A percentile compares a stretch with the other conserved stretches of the same genome.
phyloP scores from a whole-genome alignment of 345 rosid species.

The Microcos paniculata region DNA sequence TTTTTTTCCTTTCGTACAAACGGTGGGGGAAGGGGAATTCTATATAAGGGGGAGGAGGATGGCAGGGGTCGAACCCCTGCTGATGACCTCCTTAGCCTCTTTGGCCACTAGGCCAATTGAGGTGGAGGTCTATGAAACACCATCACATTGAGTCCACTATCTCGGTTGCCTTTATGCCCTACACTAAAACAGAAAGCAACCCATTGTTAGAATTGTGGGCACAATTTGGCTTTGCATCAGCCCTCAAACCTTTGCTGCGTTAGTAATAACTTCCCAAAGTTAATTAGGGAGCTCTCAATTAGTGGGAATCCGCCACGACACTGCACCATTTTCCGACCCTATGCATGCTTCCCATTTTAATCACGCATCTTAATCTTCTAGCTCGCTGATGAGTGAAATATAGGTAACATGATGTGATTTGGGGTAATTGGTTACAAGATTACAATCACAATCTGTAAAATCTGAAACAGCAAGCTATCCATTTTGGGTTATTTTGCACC shows the following conservation, averaged over 20 bases:
- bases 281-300: not conserved
- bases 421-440: no score
- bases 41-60: no score
- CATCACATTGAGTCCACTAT: not conserved
- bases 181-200: not conserved
- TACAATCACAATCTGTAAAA: no score
- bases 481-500: no score
- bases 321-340: not conserved
- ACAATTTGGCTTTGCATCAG: not conserved
- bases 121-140: not conserved
- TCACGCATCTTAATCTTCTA: not conserved
- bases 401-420: not conserved
- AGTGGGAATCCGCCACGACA: slow-evolving; percentile 31
- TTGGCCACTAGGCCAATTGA: no score
- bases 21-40: no score
- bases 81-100: no score
- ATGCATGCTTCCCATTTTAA: not conserved
- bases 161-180: not conserved
- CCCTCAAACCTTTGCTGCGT: not conserved
- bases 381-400: not conserved
- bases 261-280: slow-evolving; percentile 19
- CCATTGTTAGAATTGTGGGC: not conserved
- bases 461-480: no score
- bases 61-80: no score
- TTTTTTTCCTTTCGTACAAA: no score